phyloP scores from a whole-genome alignment of 805 yeast species.

The Wickerhamomyces hampshirensis region DNA sequence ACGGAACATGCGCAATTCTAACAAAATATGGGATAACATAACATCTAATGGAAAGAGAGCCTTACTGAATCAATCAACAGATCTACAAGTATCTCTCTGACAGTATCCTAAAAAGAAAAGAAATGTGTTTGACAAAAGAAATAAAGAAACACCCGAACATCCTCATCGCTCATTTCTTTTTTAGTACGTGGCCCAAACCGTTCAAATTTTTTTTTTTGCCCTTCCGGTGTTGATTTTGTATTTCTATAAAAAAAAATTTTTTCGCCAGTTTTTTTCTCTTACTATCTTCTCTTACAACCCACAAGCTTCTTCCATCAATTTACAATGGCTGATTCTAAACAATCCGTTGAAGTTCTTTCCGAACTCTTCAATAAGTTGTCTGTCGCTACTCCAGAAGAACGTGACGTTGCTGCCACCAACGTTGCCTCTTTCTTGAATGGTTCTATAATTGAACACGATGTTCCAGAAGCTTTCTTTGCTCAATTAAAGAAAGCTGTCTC shows the following conservation, averaged over 20 bases:
- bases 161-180: slow-evolving; percentile 12
- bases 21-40: too few relatives aligned
- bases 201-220: slow-evolving; percentile 5
- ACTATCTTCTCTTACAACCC: neutral
- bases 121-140: too few relatives aligned
- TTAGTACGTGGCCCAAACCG: too few relatives aligned
- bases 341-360: slow-evolving; percentile 69
- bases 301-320: slow-evolving; percentile 1
- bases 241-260: slow-evolving; percentile 17
- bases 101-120: too few relatives aligned
- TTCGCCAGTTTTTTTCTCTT: slow-evolving; percentile 11
- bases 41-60: too few relatives aligned
- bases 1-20: too few relatives aligned
- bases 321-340: slow-evolving; percentile 42
- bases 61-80: too few relatives aligned
- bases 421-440: slow-evolving; percentile 94
- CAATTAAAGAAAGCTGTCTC: slow-evolving; percentile 70
- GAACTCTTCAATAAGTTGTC: slow-evolving; percentile 91
- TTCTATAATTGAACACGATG: slow-evolving; percentile 97
- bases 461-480: slow-evolving; percentile 82
- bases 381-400: slow-evolving; percentile 81
- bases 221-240: slow-evolving; percentile 1
- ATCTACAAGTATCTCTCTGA: too few relatives aligned
- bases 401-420: slow-evolving; percentile 81
- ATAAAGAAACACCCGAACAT: slow-evolving; percentile 8